Evolutionary conservation across 2,329 filamentous ascomycete genomes (phyloP).

Genomic region (Orbilia javanica): DNA sequence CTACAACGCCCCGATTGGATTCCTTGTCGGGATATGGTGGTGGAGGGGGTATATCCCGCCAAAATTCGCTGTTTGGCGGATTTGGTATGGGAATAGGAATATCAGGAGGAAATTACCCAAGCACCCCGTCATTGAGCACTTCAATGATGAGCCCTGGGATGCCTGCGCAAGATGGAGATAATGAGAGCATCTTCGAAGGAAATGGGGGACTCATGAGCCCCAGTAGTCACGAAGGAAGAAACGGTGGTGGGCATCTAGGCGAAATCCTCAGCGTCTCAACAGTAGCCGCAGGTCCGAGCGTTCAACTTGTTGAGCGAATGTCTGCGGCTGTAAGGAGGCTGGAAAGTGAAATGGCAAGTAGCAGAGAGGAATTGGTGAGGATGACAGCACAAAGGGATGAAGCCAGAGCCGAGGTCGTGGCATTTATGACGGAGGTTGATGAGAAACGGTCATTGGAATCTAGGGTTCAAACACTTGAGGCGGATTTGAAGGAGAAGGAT

Average conservation of each 20-base stretch:
- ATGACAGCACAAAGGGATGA: constrained; percentile 90
- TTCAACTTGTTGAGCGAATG: constrained; percentile 96
- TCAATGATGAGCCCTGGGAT: constrained; percentile 36
- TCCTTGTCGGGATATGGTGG: constrained; percentile 39
- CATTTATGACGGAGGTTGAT: constrained; percentile 87
- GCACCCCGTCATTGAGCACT: constrained; percentile 66
- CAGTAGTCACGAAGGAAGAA: constrained; percentile 74
- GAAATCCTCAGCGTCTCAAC: constrained; percentile 92
- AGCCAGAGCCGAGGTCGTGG: constrained; percentile 89
- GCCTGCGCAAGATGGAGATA: constrained; percentile 64
- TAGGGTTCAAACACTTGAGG: constrained; percentile 75
- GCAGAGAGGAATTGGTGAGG: constrained; percentile 85
- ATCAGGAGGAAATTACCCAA: constrained; percentile 63
- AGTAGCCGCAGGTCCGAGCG: constrained; percentile 87
- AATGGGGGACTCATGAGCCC: constrained; percentile 73
- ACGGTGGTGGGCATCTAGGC: constrained; percentile 34
- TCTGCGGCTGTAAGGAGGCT: constrained; percentile 90
- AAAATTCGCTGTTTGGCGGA: constrained; percentile 43
- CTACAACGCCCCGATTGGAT: constrained; percentile 47
- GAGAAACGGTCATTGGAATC: constrained; percentile 73
- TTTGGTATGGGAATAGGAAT: constrained; percentile 38
- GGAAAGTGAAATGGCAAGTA: constrained; percentile 89
- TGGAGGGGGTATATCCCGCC: constrained; percentile 17
- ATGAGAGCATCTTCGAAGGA: constrained; percentile 70
- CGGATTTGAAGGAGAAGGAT: constrained; percentile 76